Base-by-base conservation (phyloP, 2,329 filamentous ascomycete species). In the Ascosphaera aggregata region DNA sequence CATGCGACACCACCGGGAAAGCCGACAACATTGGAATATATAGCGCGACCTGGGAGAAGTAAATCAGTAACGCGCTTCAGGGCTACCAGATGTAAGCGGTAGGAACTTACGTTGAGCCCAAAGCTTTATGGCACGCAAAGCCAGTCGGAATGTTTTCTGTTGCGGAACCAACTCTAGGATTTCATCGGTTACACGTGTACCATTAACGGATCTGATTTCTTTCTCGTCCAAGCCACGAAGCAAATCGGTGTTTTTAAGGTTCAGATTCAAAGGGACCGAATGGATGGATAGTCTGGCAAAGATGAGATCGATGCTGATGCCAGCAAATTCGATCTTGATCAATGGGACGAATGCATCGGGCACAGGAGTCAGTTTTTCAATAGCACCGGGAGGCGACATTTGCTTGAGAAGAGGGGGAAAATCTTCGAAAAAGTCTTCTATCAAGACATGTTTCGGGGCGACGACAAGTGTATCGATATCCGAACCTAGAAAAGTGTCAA, bases 401-500 rank as follows among this genome's bases (percentile, higher is more conserved):
- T 76, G 67, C 47, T 76, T 63, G 37, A 98, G 70, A 37, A 91
- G 62, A 16, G 71, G 64, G n/a, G 85, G 85, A 48, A 94, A 94
- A 49, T 79, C 66, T 39, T 79, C 64, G 62, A 98, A 98, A 63
- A 93, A 98, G 57, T 98, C 82, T 22, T 86, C 76, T 42, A 82
- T 76, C 9, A 71, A 71, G 39, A 95, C 79, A 51, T 93, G 84
- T 59, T 81, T 85, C 8, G 89, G 89, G 11, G 77, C 85, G 38
- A 94, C 78, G 42, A 95, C 75, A 39, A 98, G 71, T 1, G 89
- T 94, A 61, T 98, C 89, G 49, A 98, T 95, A 72, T 98, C 89
- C 36, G 89, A 95, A 38, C 84, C 84, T 71, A 36, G 32, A 42
- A n/a, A 11, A 13, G 11, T 13, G 30, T 32, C 11, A 32, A 11